Evolutionary conservation across 257 asterid species (phyloP).

Genomic region (Penstemon newberryi): DNA sequence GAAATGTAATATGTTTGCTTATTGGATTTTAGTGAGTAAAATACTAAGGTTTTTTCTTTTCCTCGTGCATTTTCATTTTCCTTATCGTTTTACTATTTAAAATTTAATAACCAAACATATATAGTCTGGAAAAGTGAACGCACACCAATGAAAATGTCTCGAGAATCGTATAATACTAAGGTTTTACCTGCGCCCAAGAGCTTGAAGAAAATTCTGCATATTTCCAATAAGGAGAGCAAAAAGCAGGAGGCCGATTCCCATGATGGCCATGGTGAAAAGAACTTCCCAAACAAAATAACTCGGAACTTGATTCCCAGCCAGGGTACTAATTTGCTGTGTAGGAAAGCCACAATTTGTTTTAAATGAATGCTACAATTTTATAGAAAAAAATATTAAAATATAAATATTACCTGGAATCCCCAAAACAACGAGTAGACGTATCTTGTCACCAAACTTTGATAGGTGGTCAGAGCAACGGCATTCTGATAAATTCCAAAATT

Average conservation of each 20-base stretch:
- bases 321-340: slow-evolving; percentile 79
- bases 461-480: slow-evolving; percentile 66
- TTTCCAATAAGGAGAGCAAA: slow-evolving; percentile 90
- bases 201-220: slow-evolving; percentile 92
- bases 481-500: slow-evolving; percentile 61
- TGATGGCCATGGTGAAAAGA: slow-evolving; percentile 79
- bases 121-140: too few relatives aligned
- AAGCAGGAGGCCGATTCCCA: slow-evolving; percentile 82
- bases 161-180: neutral
- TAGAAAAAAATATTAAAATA: neutral
- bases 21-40: too few relatives aligned
- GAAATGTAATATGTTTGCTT: neutral
- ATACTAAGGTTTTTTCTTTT: too few relatives aligned
- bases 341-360: slow-evolving; percentile 17
- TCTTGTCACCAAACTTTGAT: slow-evolving; percentile 44
- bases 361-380: neutral
- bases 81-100: too few relatives aligned
- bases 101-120: too few relatives aligned
- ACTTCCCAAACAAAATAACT: slow-evolving; percentile 82
- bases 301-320: slow-evolving; percentile 91
- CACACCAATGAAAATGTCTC: neutral
- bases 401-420: slow-evolving; percentile 90
- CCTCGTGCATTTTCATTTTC: too few relatives aligned
- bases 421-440: slow-evolving; percentile 83
- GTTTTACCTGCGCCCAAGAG: slow-evolving; percentile 84